Evolutionary conservation across 2,329 filamentous ascomycete species (phyloP), one percentile per base, ranked within the genome.

Genomic region (Coniochaeta pulveracea): DNA sequence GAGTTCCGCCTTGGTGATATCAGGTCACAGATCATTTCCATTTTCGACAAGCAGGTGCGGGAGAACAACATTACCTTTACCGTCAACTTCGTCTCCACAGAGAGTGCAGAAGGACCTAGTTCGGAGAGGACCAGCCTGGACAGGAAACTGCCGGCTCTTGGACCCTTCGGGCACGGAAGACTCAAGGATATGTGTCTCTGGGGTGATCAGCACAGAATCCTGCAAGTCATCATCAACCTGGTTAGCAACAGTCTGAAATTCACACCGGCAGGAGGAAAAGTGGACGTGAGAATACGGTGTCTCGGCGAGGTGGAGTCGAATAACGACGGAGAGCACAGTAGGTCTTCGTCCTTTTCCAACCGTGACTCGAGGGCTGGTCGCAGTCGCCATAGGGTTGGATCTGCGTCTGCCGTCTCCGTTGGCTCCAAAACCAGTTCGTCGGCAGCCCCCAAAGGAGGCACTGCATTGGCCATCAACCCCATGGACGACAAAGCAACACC

Each of bases 221-320:
- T 93, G 17, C 88, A 94, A 52, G 82, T 94, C n/a, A 73, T 94
- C 29, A 94, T 93, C 61, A 93, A 93, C 49, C 64, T 95, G 19
- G 85, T 93, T 29, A 88, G 82, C 55, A 95, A 95, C 58, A 85
- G 81, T 52, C 61, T 94, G 26, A 95, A 95, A 51, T 94, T 95
- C 48, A 94, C 88, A 0, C 82, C 85, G 0, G 55, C 73, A 6
- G 77, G 77, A 2, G 86, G 86, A 6, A 78, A 66, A 19, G 83
- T 95, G 3, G 69, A 76, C 17, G 70, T 94, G 7, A 72, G 76
- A 6, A 86, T 95, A 37, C 75, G 72, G 42, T 93, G 84, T 46
- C 44, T 81, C 0, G 72, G 77, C 6, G 80, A 84, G 47, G 54
- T 63, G 2, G 69, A 71, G 16, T n/a, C n/a, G n/a, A 19, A 3